phyloP scores from a whole-genome alignment of 371 early-diverging fungal species.

The Mortierella sp. region DNA sequence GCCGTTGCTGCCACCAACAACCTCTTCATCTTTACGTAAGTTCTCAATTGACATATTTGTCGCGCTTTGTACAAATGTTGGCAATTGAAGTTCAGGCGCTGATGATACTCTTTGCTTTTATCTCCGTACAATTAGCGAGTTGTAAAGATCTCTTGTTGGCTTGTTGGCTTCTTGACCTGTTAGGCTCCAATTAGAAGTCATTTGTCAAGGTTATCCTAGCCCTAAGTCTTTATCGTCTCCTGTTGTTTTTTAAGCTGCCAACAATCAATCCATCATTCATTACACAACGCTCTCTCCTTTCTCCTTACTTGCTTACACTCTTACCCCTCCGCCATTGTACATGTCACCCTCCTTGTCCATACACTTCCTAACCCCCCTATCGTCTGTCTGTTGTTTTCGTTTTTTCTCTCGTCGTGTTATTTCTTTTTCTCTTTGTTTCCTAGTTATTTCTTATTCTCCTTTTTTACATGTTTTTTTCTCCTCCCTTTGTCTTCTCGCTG shows the following conservation, averaged over 20 bases:
- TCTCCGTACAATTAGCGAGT: background rate
- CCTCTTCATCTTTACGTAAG: slow-evolving; percentile 93
- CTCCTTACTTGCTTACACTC: background rate
- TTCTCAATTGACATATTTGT: background rate
- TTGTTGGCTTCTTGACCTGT: background rate
- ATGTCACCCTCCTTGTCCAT: slow-evolving; percentile 1
- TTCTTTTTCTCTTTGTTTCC: background rate
- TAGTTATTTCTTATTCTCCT: slow-evolving; percentile 4
- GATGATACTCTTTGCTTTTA: background rate
- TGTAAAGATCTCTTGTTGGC: background rate
- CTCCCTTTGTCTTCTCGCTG: background rate
- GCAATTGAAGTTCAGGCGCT: background rate
- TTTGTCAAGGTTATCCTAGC: background rate
- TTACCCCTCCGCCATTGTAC: slow-evolving; percentile 11
- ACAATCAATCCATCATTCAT: background rate
- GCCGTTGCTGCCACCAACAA: slow-evolving; percentile 99
- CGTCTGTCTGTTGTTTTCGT: background rate
- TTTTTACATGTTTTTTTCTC: background rate
- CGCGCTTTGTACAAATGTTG: background rate
- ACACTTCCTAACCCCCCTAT: background rate
- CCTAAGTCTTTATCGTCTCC: background rate
- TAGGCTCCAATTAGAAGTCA: background rate
- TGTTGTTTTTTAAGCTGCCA: background rate
- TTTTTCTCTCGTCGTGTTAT: background rate
- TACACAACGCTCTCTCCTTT: background rate